A percentile compares a stretch with the other conserved stretches of the same genome.
These are phyloP conservation scores for Pyronema domesticum DNA, from an alignment of 495 filamentous ascomycete genomes.

Conservation along the genomic window DNA sequence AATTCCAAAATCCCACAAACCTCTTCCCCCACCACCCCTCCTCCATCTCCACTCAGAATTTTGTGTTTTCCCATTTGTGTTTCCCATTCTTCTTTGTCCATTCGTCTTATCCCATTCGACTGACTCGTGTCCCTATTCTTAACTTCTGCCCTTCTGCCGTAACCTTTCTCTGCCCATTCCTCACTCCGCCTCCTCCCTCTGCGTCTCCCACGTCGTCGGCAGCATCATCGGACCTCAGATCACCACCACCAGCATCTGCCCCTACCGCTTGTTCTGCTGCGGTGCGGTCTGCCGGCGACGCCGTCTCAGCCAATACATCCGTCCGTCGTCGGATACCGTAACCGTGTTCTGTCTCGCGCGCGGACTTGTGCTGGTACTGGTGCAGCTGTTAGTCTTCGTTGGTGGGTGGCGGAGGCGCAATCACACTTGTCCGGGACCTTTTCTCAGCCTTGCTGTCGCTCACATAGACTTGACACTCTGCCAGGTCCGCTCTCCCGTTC, in stretches of 20 bases:
- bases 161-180: background rate
- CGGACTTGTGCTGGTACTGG: background rate
- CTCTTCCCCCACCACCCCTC: too few relatives aligned
- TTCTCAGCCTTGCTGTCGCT: background rate
- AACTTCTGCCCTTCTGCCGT: background rate
- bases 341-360: constrained; percentile 1
- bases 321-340: constrained; percentile 1
- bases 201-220: background rate
- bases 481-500: background rate
- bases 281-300: background rate
- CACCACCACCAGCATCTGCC: too few relatives aligned
- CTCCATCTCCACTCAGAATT: too few relatives aligned
- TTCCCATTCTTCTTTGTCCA: too few relatives aligned
- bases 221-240: background rate
- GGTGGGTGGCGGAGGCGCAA: background rate
- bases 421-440: background rate
- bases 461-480: background rate
- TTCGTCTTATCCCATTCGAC: too few relatives aligned
- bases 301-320: background rate
- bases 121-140: too few relatives aligned
- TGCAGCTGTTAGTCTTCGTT: background rate
- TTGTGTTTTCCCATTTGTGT: too few relatives aligned
- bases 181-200: background rate
- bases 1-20: too few relatives aligned
- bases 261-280: too few relatives aligned